Conservation (phyloP, 2,329 filamentous ascomycete species). For the Bipolaris zeicola region DNA sequence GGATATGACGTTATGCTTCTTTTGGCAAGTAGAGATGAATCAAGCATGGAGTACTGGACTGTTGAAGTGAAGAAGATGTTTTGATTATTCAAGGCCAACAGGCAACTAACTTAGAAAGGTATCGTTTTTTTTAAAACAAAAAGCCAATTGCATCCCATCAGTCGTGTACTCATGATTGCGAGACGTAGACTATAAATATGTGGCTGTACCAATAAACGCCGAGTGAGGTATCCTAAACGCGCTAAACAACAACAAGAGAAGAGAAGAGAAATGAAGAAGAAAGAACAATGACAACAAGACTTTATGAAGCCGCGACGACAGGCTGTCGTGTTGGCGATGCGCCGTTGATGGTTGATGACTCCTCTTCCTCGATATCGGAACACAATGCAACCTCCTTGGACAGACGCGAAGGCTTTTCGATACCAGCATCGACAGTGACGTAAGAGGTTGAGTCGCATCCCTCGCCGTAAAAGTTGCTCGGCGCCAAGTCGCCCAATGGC, state of each 20-base stretch:
- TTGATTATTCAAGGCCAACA: background rate
- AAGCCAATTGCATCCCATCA: background rate
- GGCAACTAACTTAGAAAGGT: background rate
- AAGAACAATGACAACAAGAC: background rate
- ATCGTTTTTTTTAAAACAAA: background rate
- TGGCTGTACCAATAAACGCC: background rate
- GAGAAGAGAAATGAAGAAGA: background rate
- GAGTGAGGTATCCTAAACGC: background rate
- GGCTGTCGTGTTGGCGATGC: background rate
- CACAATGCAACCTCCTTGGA: conserved; percentile 28
- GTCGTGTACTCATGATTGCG: background rate
- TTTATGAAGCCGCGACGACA: background rate
- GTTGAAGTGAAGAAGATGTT: background rate
- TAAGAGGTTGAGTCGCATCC: conserved; percentile 44
- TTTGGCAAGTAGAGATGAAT: too few species aligned
- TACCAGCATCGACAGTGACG: conserved; percentile 44
- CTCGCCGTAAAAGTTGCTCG: conserved; percentile 48
- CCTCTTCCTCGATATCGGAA: background rate
- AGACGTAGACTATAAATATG: background rate
- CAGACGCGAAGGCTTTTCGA: conserved; percentile 44
- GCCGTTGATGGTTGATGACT: background rate
- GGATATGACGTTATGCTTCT: too few species aligned
- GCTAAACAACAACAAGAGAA: background rate
- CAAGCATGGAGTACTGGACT: background rate
- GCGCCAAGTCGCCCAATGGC: conserved; percentile 44